Evolutionary conservation across 2,329 filamentous ascomycete species (phyloP).

Genomic region (Byssoonygena ceratinophila): DNA sequence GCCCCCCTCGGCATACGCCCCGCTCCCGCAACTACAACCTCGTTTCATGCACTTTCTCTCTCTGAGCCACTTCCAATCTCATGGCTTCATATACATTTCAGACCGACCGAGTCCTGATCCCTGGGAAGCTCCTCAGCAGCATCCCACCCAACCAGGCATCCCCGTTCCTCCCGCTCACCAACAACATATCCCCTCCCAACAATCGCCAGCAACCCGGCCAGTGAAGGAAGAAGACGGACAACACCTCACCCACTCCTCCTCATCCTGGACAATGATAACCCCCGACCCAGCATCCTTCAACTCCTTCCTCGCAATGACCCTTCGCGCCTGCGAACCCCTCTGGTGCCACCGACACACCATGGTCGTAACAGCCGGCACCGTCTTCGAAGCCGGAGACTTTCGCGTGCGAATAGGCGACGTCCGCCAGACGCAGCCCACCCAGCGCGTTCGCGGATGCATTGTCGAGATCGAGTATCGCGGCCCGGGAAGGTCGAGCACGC

Average conservation of each 20-base stretch:
- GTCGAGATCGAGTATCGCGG: constrained; percentile 38
- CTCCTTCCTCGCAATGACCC: constrained; percentile 33
- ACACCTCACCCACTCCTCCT: constrained; percentile 2
- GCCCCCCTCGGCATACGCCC: constrained; percentile 25
- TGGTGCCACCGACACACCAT: constrained; percentile 36
- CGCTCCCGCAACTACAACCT: constrained; percentile 24
- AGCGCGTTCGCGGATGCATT: constrained; percentile 32
- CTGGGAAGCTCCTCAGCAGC: constrained; percentile 10
- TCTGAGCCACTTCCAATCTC: constrained; percentile 31
- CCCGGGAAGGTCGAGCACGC: constrained; percentile 16
- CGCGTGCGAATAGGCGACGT: constrained; percentile 36
- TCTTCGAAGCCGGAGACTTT: constrained; percentile 37
- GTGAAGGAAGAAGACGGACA: neutral
- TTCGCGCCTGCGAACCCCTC: constrained; percentile 33
- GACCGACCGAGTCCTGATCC: constrained; percentile 18
- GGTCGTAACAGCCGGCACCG: constrained; percentile 27
- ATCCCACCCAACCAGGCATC: neutral
- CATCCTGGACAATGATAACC: constrained; percentile 31
- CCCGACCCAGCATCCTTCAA: constrained; percentile 27
- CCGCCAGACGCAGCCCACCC: constrained; percentile 31
- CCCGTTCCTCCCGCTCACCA: neutral
- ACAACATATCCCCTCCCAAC: constrained; percentile 7
- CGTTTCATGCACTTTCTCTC: constrained; percentile 37
- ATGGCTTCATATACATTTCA: constrained; percentile 36
- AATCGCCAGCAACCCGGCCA: neutral